phyloP scores from a whole-genome alignment of 352 stramenopile species.

The Globisporangium cystogenes region DNA sequence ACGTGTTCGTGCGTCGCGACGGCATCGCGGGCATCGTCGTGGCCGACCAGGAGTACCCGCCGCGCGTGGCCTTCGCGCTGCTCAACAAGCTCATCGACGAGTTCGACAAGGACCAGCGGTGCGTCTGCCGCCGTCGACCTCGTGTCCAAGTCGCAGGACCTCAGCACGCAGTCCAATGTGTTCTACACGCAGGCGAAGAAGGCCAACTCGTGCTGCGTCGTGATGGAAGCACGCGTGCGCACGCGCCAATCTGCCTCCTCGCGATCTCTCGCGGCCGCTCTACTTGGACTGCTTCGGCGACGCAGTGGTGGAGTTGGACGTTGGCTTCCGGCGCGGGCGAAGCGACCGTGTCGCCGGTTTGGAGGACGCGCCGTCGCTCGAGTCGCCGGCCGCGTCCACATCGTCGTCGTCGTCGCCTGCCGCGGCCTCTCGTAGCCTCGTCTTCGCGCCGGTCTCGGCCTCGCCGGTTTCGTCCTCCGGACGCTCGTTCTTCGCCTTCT shows the following conservation, averaged over 20 bases:
- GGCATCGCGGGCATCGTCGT: no score
- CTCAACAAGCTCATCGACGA: slow-evolving; percentile 97
- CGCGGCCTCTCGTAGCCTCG: slow-evolving; percentile 2
- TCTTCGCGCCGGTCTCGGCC: slow-evolving; percentile 2
- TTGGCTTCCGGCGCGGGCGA: slow-evolving; percentile 43
- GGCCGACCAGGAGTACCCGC: no score
- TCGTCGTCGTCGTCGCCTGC: slow-evolving; percentile 33
- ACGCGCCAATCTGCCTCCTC: neutral
- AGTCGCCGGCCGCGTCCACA: slow-evolving; percentile 35
- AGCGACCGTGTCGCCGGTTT: slow-evolving; percentile 42
- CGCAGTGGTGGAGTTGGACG: slow-evolving; percentile 19
- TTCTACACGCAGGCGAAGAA: slow-evolving; percentile 99
- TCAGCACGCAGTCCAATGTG: slow-evolving; percentile 98
- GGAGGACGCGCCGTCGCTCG: slow-evolving; percentile 31
- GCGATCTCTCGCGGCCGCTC: slow-evolving; percentile 11
- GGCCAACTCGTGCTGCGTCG: slow-evolving; percentile 98
- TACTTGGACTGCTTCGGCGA: slow-evolving; percentile 29
- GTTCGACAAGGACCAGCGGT: slow-evolving; percentile 81
- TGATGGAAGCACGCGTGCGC: no score
- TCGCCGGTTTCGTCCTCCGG: slow-evolving; percentile 18
- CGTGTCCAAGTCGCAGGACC: slow-evolving; percentile 97
- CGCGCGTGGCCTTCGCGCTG: slow-evolving; percentile 97
- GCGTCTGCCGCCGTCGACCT: slow-evolving; percentile 75
- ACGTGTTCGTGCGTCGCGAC: no score
- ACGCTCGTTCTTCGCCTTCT: slow-evolving; percentile 11